Conservation (phyloP, 164 flowering plant genomes). For the Amborella trichopoda region DNA sequence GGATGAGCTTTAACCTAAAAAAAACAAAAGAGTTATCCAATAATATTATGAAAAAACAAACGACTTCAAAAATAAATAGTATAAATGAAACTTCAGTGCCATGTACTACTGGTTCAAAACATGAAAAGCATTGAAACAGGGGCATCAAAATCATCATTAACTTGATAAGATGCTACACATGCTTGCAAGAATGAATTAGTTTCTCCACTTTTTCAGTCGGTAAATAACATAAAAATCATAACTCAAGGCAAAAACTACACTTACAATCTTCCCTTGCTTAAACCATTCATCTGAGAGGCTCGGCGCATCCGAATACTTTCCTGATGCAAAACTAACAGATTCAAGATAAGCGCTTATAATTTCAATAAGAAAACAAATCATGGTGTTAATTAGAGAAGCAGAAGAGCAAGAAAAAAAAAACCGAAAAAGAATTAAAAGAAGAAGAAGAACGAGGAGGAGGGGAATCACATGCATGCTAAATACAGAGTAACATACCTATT, state of each 20-base stretch:
- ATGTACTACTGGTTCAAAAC: no score
- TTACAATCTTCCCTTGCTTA: conserved; percentile 69
- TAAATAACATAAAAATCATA: no score
- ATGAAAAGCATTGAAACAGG: no score
- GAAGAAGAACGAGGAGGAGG: neutral
- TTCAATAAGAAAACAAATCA: neutral
- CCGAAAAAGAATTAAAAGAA: neutral
- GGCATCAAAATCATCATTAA: no score
- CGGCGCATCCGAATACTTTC: conserved; percentile 75
- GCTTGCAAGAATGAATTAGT: no score
- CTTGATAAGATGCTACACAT: no score
- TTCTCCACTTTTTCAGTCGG: no score
- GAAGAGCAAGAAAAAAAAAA: neutral
- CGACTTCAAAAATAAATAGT: neutral
- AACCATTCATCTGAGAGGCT: conserved; percentile 83
- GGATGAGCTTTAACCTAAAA: conserved; percentile 67
- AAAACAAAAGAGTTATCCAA: neutral
- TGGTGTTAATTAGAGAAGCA: no score
- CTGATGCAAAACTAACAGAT: conserved; percentile 39
- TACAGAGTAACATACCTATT: no score
- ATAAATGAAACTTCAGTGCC: neutral
- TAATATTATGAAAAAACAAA: neutral
- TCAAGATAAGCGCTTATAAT: no score
- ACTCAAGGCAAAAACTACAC: no score
- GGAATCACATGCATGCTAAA: no score